Conservation (phyloP, 2,329 filamentous ascomycete species). For the Colletotrichum magnum region DNA sequence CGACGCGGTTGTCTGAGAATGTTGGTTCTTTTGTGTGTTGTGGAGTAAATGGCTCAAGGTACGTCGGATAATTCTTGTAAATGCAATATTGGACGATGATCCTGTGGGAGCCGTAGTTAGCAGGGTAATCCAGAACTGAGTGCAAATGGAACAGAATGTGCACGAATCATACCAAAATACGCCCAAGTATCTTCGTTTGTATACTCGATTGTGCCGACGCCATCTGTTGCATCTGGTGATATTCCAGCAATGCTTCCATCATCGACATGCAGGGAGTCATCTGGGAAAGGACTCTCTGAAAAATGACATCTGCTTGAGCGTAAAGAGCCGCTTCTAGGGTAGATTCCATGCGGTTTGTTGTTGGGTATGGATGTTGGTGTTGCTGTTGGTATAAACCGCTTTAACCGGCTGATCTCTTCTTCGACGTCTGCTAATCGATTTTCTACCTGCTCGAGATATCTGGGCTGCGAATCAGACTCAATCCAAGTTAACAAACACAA, state of each 20-base stretch:
- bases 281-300: constrained; percentile 4
- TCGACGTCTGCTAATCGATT: constrained; percentile 42
- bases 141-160: neutral
- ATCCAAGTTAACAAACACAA: neutral
- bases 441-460: constrained; percentile 42
- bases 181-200: constrained; percentile 41
- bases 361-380: neutral
- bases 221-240: constrained; percentile 43
- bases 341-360: constrained; percentile 17
- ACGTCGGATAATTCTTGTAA: constrained; percentile 42
- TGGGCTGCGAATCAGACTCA: constrained; percentile 4
- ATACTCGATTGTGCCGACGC: constrained; percentile 44
- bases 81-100: constrained; percentile 45
- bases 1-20: neutral
- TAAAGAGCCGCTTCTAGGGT: neutral
- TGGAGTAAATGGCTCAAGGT: constrained; percentile 37
- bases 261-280: constrained; percentile 25
- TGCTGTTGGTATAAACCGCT: constrained; percentile 21
- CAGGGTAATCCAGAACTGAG: neutral
- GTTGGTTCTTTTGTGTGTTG: constrained; percentile 10
- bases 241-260: constrained; percentile 38
- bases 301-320: neutral
- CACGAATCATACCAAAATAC: constrained; percentile 41
- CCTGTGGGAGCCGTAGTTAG: constrained; percentile 20
- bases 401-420: constrained; percentile 39